phyloP scores from a whole-genome alignment of 2,329 filamentous ascomycete genomes.

The Fusarium beomiforme region DNA sequence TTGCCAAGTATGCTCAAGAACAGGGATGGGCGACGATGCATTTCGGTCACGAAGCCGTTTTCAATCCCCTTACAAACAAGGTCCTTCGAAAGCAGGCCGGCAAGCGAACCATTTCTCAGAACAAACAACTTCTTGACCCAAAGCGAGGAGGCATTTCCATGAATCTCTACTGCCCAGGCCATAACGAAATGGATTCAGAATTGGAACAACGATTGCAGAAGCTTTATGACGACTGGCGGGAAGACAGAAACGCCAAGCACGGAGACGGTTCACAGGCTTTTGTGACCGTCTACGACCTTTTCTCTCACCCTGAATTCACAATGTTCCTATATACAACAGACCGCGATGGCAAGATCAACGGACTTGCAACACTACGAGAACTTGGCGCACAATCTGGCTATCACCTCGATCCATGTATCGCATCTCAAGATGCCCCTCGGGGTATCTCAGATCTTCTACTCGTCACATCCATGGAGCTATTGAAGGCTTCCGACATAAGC shows the following conservation, averaged over 20 bases:
- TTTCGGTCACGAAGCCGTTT: constrained; percentile 3
- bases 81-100: constrained; percentile 1
- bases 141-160: neutral
- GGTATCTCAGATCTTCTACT: constrained; percentile 11
- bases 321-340: neutral
- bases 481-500: neutral
- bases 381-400: constrained; percentile 1
- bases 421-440: neutral
- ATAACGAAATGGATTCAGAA: neutral
- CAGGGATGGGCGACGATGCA: constrained; percentile 5
- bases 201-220: neutral
- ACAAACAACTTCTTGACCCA: constrained; percentile 4
- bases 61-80: constrained; percentile 9
- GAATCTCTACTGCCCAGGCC: neutral
- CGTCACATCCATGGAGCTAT: neutral
- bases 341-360: neutral
- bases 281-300: constrained; percentile 5
- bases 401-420: constrained; percentile 17
- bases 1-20: neutral
- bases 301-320: neutral
- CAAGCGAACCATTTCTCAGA: constrained; percentile 13
- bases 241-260: neutral
- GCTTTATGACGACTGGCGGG: constrained; percentile 13
- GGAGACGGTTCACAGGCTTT: neutral
- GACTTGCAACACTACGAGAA: constrained; percentile 8